Base-by-base conservation (phyloP, 1,284 basidiomycete genomes). In the Malassezia globosa region DNA sequence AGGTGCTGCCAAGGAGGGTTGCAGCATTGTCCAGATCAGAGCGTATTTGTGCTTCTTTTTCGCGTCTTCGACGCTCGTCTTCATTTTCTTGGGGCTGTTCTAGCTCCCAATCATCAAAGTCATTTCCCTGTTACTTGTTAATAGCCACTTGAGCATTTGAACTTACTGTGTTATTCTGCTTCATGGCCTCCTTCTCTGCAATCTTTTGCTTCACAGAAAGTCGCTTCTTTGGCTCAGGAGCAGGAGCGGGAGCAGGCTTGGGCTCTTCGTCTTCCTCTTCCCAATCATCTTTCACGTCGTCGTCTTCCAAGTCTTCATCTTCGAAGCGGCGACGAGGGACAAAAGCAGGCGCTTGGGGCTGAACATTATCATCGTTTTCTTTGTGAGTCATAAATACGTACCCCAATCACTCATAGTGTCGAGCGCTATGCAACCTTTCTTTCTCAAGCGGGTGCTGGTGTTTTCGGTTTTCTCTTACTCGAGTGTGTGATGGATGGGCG, bases 281-380 rank as follows among this genome's bases (percentile, higher is more conserved):
- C 68, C 68, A 71, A 44, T 71, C 68, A 40, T 71, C 68, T 59
- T 66, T 64, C 41, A 68, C 51, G 21, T 70, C 57, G 4, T 65
- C 66, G 25, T 70, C 66, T 35, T 56, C 59, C 6, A 61, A 59
- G 26, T 69, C 66, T 33, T 71, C 68, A 45, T 70, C 67, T 29
- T 69, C 68, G 25, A 71, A 71, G 29, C 54, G 33, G 54, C 52
- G 18, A 45, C 48, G 16, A 40, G 48, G 11, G 38, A 38, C 46
- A 51, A 31, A 31, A 3, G 41, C 29, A 22, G 31, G 29, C 4
- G 27, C 29, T 8, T 18, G n/a, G n/a, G 50, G 23, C 36, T 59
- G 55, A 23, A 48, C 42, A 42, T 63, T 64, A 48, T 68, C 64
- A 55, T 64, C 64, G 53, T 66, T 63, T 50, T 61, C 60, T 59